Percentiles rank a stretch among this genome's conserved stretches.
phyloP scores from a whole-genome alignment of 345 rosid genomes.

The Syzygium aromaticum region DNA sequence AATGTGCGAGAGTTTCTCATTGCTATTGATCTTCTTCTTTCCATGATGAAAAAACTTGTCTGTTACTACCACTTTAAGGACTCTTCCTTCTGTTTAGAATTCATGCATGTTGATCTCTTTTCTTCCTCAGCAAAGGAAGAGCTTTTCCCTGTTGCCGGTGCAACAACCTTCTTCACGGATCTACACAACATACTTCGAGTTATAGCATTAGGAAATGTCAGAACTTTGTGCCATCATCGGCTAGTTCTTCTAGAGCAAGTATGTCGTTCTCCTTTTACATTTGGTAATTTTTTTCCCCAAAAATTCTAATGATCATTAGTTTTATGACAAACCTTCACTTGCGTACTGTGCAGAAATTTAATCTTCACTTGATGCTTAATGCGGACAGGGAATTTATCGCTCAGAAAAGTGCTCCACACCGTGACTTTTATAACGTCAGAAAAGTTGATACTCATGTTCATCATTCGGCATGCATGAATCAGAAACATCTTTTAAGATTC shows the following conservation, averaged over 20 bases:
- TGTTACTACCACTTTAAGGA: neutral
- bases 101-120: neutral
- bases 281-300: neutral
- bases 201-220: slow-evolving; percentile 84
- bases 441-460: slow-evolving; percentile 99
- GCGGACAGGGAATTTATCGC: slow-evolving; percentile 95
- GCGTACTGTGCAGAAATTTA: slow-evolving; percentile 67
- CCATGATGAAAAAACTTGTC: neutral
- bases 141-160: slow-evolving; percentile 86
- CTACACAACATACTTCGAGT: slow-evolving; percentile 79
- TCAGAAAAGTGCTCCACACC: slow-evolving; percentile 99
- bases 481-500: slow-evolving; percentile 96
- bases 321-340: neutral
- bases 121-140: slow-evolving; percentile 55
- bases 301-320: neutral
- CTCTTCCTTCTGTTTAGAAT: neutral
- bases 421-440: slow-evolving; percentile 96
- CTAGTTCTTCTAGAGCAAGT: slow-evolving; percentile 96
- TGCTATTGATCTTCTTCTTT: slow-evolving; percentile 2
- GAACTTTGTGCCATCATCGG: slow-evolving; percentile 90
- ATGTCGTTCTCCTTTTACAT: neutral
- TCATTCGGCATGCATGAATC: slow-evolving; percentile 99
- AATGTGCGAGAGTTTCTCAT: slow-evolving; percentile 37
- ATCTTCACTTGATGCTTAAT: slow-evolving; percentile 98
- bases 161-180: slow-evolving; percentile 89